Evolutionary conservation across 352 stramenopile genomes (phyloP).

Genomic region (Hyaloperonospora arabidopsidis): DNA sequence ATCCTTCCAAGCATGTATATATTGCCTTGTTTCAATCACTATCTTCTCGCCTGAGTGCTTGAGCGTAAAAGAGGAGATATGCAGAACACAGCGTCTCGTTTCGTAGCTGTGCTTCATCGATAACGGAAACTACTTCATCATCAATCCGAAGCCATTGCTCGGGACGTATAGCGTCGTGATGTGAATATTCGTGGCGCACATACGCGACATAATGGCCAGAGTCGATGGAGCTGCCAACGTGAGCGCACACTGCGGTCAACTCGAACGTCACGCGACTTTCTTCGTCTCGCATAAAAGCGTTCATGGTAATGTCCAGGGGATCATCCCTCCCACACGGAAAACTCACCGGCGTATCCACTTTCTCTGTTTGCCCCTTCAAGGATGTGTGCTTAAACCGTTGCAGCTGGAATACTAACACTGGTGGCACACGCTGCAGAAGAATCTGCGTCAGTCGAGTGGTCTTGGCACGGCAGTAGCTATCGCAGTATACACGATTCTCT

Average conservation of each 20-base stretch:
- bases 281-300: constrained; percentile 56
- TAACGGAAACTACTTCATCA: constrained; percentile 46
- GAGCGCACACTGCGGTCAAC: constrained; percentile 61
- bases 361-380: constrained; percentile 30
- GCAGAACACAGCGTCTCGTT: constrained; percentile 48
- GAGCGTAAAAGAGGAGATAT: constrained; percentile 73
- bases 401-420: constrained; percentile 51
- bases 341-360: constrained; percentile 43
- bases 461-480: constrained; percentile 53
- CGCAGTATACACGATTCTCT: constrained; percentile 68
- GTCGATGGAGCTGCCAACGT: constrained; percentile 53
- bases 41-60: constrained; percentile 14
- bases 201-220: constrained; percentile 77
- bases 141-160: constrained; percentile 62
- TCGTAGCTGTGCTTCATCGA: constrained; percentile 39
- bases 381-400: constrained; percentile 61
- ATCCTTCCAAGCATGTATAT: too few relatives aligned
- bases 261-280: constrained; percentile 38
- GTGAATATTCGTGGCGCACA: constrained; percentile 15
- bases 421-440: constrained; percentile 51
- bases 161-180: constrained; percentile 3
- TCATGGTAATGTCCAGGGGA: constrained; percentile 50
- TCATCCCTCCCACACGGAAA: constrained; percentile 45
- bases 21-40: too few relatives aligned
- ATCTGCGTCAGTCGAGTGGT: constrained; percentile 67